Evolutionary conservation across 495 filamentous ascomycete species (phyloP).

Genomic region (Neurospora sp.): DNA sequence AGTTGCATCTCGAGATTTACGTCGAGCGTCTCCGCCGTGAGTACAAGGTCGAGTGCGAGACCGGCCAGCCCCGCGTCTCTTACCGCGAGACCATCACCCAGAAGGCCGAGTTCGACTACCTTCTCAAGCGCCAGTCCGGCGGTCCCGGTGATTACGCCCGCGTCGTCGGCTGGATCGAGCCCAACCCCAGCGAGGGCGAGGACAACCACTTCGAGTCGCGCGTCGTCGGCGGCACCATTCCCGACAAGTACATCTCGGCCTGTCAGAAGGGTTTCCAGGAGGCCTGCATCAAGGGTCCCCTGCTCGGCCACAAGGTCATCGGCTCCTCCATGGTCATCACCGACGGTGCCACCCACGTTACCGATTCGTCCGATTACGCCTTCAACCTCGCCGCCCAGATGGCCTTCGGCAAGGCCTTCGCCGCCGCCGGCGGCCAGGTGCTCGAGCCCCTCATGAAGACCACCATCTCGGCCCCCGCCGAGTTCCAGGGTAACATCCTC

Average conservation of each 20-base stretch:
- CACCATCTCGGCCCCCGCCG: conserved; percentile 84
- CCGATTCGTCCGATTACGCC: conserved; percentile 96
- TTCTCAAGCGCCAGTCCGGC: conserved; percentile 93
- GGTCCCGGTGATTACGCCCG: conserved; percentile 95
- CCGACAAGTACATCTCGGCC: conserved; percentile 91
- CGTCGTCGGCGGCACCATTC: conserved; percentile 82
- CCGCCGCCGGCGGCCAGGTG: conserved; percentile 62
- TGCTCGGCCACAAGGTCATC: conserved; percentile 89
- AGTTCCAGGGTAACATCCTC: conserved; percentile 97
- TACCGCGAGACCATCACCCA: conserved; percentile 90
- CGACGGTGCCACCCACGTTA: conserved; percentile 96
- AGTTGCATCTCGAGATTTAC: conserved; percentile 95
- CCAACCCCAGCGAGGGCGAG: conserved; percentile 53
- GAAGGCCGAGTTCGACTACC: conserved; percentile 74
- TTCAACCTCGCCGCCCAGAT: conserved; percentile 95
- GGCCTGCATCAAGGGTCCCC: conserved; percentile 76
- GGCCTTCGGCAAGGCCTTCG: conserved; percentile 94
- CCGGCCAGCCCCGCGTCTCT: conserved; percentile 94
- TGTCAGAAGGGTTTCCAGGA: conserved; percentile 93
- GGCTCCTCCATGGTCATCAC: conserved; percentile 86
- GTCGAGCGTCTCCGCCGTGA: conserved; percentile 96
- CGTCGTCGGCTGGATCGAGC: conserved; percentile 88
- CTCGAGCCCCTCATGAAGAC: conserved; percentile 99
- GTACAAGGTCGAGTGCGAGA: conserved; percentile 89
- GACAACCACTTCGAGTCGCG: conserved; percentile 79